Percentiles rank a stretch among this genome's conserved stretches.
Conservation (phyloP, 345 rosid genomes). For the Linum lewisii region DNA sequence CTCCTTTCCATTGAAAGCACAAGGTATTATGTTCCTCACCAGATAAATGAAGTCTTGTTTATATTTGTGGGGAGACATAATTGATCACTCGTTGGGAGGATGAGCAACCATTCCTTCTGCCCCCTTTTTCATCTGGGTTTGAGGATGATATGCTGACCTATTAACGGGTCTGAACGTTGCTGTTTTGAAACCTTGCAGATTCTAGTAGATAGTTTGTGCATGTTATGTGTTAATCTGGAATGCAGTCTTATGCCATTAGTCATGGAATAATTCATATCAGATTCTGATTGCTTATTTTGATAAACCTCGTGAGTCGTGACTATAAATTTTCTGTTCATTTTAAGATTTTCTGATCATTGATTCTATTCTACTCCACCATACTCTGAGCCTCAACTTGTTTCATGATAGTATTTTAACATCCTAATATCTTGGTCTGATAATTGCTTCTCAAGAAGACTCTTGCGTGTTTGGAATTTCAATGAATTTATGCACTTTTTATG, state of each 20-base stretch:
- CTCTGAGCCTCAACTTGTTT: too few species aligned
- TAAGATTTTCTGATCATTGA: too few species aligned
- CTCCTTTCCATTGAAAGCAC: background rate
- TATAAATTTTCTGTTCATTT: background rate
- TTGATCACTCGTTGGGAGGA: too few species aligned
- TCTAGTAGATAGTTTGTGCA: background rate
- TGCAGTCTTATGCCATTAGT: background rate
- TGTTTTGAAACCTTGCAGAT: background rate
- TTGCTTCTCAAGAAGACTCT: background rate
- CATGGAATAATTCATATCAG: background rate
- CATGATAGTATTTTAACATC: too few species aligned
- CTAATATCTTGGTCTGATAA: too few species aligned
- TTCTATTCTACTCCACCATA: too few species aligned
- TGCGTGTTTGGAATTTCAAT: background rate
- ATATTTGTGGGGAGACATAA: too few species aligned
- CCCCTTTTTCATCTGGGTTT: too few species aligned
- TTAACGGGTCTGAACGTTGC: background rate
- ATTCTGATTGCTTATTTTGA: background rate
- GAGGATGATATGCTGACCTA: too few species aligned
- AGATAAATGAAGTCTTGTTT: background rate
- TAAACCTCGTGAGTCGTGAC: background rate
- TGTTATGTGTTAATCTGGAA: background rate
- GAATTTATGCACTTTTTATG: background rate
- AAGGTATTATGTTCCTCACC: background rate
- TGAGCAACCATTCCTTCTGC: too few species aligned